phyloP scores from a whole-genome alignment of 2,329 filamentous ascomycete species.

The Coniella vitis region DNA sequence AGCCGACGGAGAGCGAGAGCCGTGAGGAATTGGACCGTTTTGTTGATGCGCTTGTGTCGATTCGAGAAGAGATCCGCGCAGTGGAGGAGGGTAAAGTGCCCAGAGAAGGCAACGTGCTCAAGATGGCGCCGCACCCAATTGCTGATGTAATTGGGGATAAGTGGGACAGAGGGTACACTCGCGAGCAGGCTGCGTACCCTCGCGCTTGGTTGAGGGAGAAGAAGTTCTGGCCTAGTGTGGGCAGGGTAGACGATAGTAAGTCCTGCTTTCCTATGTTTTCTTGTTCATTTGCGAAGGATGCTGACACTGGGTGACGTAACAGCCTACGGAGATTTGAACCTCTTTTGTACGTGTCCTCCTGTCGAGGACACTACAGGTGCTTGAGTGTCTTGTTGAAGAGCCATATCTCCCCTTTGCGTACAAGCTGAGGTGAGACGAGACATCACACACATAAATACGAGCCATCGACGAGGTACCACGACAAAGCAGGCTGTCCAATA shows the following conservation, averaged over 20 bases:
- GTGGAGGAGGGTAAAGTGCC: slow-evolving; percentile 75
- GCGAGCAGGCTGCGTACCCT: slow-evolving; percentile 83
- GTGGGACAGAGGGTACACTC: slow-evolving; percentile 77
- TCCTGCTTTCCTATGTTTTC: slow-evolving; percentile 17
- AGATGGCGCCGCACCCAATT: slow-evolving; percentile 82
- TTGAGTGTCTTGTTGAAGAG: too few species aligned
- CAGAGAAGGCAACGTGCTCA: slow-evolving; percentile 73
- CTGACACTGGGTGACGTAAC: slow-evolving; percentile 18
- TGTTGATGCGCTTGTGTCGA: slow-evolving; percentile 81
- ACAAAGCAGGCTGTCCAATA: too few species aligned
- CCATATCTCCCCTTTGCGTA: too few species aligned
- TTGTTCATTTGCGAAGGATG: neutral
- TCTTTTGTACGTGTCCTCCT: slow-evolving; percentile 91
- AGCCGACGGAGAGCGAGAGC: slow-evolving; percentile 90
- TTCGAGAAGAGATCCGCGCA: slow-evolving; percentile 76
- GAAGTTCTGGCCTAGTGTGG: slow-evolving; percentile 95
- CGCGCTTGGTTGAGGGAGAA: slow-evolving; percentile 78
- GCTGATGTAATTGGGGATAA: slow-evolving; percentile 67
- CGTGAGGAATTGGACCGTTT: slow-evolving; percentile 91
- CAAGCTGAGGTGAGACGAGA: too few species aligned
- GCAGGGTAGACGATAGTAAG: slow-evolving; percentile 80
- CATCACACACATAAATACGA: too few species aligned
- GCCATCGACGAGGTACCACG: too few species aligned
- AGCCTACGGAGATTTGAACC: slow-evolving; percentile 86
- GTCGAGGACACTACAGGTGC: slow-evolving; percentile 56